Conservation (phyloP, 768 basidiomycete genomes). For the Infundibulicybe gibba region DNA sequence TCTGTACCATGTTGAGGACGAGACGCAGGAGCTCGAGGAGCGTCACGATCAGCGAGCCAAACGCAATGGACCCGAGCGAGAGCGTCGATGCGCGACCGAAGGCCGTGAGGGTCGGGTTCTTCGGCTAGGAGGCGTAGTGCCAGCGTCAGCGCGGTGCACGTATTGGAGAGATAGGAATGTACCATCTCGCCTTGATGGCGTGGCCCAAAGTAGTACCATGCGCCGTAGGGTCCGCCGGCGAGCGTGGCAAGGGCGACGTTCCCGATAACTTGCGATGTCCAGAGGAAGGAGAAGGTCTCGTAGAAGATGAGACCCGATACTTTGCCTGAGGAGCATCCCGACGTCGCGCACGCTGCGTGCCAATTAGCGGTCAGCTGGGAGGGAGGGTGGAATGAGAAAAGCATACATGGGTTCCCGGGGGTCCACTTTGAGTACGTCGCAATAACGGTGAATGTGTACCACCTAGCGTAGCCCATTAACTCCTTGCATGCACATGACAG, state of each 20-base stretch:
- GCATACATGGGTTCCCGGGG: slow-evolving; percentile 66
- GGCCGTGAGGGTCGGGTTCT: slow-evolving; percentile 64
- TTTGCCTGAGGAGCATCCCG: slow-evolving; percentile 63
- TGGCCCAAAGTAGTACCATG: slow-evolving; percentile 87
- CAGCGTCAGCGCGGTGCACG: background rate
- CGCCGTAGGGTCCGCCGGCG: slow-evolving; percentile 74
- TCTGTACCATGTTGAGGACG: slow-evolving; percentile 52
- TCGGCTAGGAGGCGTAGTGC: slow-evolving; percentile 43
- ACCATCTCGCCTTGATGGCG: slow-evolving; percentile 63
- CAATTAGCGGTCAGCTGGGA: background rate
- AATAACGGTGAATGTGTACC: slow-evolving; percentile 75
- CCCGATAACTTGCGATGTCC: slow-evolving; percentile 80
- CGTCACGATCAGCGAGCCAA: slow-evolving; percentile 82
- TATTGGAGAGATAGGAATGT: slow-evolving; percentile 12
- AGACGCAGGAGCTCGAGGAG: slow-evolving; percentile 67
- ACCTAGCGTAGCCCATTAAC: no score
- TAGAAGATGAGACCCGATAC: slow-evolving; percentile 80
- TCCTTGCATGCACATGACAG: no score
- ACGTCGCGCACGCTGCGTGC: slow-evolving; percentile 42
- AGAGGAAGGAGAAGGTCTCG: slow-evolving; percentile 79
- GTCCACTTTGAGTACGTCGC: slow-evolving; percentile 76
- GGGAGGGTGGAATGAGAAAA: background rate
- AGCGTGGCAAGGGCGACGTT: slow-evolving; percentile 79
- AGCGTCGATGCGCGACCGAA: slow-evolving; percentile 74
- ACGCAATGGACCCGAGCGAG: slow-evolving; percentile 82